Evolutionary conservation across 2,329 filamentous ascomycete species (phyloP), one percentile per base, ranked within the genome.

Genomic region (Fusarium aywerte): DNA sequence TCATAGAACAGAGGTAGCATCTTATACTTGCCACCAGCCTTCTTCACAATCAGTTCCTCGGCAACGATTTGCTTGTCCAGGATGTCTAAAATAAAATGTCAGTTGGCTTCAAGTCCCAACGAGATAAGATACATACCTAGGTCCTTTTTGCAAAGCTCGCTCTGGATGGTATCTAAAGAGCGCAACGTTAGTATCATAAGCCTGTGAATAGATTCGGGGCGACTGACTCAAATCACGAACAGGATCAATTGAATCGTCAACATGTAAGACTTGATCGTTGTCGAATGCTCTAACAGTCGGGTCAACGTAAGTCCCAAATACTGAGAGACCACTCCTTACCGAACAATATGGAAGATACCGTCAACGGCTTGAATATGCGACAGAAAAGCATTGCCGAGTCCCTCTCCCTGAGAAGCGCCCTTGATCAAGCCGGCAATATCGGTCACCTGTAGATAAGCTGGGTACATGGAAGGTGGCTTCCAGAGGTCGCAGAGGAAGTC

Each of bases 311-410:
- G 0, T 3, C 3, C 0, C 5, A 3, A 12, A 3, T 0, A 16
- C 4, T 23, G 1, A 32, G 35, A 5, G 7, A 36, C 16, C 21
- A 23, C 53, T 20, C 3, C 36, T 2, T 73, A 79, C 77, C 80
- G 76, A 36, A 82, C 80, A 68, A 82, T 77, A 61, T 82, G 80
- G 68, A 77, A 82, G 73, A 82, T 81, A 66, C 80, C 80, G 38
- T 82, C 80, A 4, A 82, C 80, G 1, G 80, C 80, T 58, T 82
- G 80, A 31, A 82, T 82, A 62, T 82, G 80, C 15, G 79, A 81
- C 15, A 82, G 60, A 66, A 82, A 82, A 3, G 80, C 79, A 65
- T 82, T 82, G 65, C 80, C 80, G 23, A 82, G 77, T 45, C 80
- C 80, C 53, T 79, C 78, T 62, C 80, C 80, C 62, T 81, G 73